These are phyloP conservation scores for Penicillium vulpinum DNA, from an alignment of 2,329 filamentous ascomycete species.

Conservation along the genomic window DNA sequence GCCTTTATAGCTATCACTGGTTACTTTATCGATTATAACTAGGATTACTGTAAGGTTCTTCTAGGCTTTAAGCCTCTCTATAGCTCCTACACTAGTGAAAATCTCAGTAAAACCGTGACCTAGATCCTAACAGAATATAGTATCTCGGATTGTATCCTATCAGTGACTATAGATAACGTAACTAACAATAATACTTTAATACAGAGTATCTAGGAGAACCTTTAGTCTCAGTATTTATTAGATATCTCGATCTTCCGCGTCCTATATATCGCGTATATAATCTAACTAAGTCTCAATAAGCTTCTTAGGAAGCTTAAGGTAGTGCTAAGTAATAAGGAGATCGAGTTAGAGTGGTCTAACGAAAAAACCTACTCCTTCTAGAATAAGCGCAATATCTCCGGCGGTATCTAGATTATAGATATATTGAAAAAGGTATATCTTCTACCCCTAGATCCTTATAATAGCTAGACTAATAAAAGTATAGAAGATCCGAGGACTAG, in stretches of 20 bases:
- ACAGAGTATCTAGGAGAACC: too few relatives aligned
- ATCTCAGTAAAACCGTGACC: neutral
- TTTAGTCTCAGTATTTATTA: too few relatives aligned
- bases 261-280: too few relatives aligned
- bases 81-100: neutral
- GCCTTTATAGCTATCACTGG: neutral
- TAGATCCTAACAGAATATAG: too few relatives aligned
- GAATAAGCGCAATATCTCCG: too few relatives aligned
- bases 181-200: too few relatives aligned
- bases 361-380: too few relatives aligned
- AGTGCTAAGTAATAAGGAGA: neutral
- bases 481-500: too few relatives aligned
- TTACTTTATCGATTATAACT: neutral
- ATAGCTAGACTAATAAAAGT: neutral
- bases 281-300: neutral
- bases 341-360: neutral
- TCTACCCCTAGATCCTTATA: neutral
- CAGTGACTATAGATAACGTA: too few relatives aligned
- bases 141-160: too few relatives aligned
- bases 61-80: neutral
- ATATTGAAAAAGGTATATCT: neutral
- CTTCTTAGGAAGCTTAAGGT: neutral
- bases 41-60: neutral
- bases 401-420: neutral
- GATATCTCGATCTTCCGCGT: too few relatives aligned